Percentiles rank a stretch among this genome's conserved stretches.
These are phyloP conservation scores for Petunia hybrid DNA, from an alignment of 305 asterid genomes.

Conservation along the genomic window DNA sequence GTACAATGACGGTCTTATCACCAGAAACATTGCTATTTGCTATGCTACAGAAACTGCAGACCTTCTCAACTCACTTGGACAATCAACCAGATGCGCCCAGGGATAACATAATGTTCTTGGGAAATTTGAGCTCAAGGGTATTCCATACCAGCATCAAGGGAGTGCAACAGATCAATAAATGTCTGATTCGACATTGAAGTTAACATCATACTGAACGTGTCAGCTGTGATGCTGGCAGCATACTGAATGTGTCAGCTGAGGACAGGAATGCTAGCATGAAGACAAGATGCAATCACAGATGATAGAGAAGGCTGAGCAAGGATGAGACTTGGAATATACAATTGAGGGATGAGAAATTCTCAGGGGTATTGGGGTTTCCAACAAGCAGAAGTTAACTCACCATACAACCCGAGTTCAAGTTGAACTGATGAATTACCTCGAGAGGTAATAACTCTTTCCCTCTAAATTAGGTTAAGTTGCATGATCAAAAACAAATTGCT, in stretches of 20 bases:
- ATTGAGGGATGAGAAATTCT: constrained; percentile 57
- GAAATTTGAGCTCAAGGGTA: constrained; percentile 55
- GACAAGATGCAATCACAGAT: constrained; percentile 57
- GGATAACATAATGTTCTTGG: constrained; percentile 58
- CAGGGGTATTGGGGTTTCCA: too few relatives aligned
- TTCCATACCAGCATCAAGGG: constrained; percentile 55
- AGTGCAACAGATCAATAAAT: constrained; percentile 50
- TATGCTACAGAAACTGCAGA: background rate
- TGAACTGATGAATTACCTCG: constrained; percentile 4
- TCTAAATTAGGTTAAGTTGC: constrained; percentile 1
- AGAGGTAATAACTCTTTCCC: background rate
- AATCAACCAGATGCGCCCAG: constrained; percentile 1
- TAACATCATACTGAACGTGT: constrained; percentile 54
- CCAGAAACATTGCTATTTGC: too few relatives aligned
- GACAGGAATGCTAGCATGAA: constrained; percentile 58
- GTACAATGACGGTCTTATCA: too few relatives aligned
- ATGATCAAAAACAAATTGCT: too few relatives aligned
- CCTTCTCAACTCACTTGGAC: background rate
- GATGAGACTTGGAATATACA: background rate
- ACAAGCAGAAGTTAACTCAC: too few relatives aligned
- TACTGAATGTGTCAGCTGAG: constrained; percentile 38
- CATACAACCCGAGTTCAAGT: background rate
- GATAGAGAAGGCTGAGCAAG: constrained; percentile 45
- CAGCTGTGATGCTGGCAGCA: constrained; percentile 48
- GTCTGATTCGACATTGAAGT: constrained; percentile 55